Conservation (phyloP, 768 basidiomycete genomes). For the Kwoniella heveanensis region DNA sequence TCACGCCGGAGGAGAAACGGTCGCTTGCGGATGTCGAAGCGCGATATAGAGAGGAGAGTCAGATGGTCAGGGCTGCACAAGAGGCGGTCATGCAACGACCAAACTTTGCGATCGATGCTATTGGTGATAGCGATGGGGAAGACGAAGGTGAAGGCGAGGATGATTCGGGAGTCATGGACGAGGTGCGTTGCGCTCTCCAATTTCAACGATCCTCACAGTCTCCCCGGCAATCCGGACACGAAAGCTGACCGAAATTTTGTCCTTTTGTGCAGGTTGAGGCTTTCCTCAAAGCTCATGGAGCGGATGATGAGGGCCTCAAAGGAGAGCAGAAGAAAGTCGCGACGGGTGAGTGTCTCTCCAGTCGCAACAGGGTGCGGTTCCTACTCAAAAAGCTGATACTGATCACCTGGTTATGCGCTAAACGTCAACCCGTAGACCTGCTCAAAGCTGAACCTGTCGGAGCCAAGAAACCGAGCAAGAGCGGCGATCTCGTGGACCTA, state of each 20-base stretch:
- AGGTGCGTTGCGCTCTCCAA: no score
- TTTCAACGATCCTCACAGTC: no score
- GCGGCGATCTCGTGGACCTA: conserved; percentile 13
- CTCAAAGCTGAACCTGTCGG: conserved; percentile 45
- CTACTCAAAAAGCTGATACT: no score
- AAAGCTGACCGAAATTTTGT: no score
- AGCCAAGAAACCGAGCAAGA: conserved; percentile 7
- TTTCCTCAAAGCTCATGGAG: conserved; percentile 85
- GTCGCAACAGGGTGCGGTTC: no score
- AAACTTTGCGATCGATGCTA: conserved; percentile 96
- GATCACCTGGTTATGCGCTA: no score
- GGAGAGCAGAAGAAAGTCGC: conserved; percentile 56
- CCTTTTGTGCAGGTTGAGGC: conserved; percentile 81
- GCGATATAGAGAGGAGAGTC: conserved; percentile 55
- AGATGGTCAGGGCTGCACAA: conserved; percentile 73
- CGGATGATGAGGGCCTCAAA: conserved; percentile 54
- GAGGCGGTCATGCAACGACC: conserved; percentile 87
- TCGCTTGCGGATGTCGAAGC: conserved; percentile 54
- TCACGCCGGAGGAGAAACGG: conserved; percentile 60
- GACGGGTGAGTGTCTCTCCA: conserved; percentile 54
- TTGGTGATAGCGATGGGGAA: conserved; percentile 78
- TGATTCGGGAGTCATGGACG: conserved; percentile 83
- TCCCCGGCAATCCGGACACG: no score
- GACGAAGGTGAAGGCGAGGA: conserved; percentile 62
- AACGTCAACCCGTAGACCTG: conserved; percentile 29